Evolutionary conservation across 2,329 filamentous ascomycete genomes (phyloP).

Genomic region (Leptosphaerulina australis): DNA sequence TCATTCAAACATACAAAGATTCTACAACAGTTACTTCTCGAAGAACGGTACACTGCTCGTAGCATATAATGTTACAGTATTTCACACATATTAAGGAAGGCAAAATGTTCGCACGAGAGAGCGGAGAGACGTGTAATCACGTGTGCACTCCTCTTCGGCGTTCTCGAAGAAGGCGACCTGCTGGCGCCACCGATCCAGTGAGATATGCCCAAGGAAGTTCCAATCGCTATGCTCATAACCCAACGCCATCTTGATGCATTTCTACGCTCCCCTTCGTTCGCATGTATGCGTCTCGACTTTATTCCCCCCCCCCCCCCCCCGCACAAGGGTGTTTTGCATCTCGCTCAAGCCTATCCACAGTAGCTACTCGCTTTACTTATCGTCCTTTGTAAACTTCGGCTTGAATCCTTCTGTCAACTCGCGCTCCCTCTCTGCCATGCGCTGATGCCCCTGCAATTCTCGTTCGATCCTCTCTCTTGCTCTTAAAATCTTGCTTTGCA

Average conservation of each 20-base stretch:
- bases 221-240: conserved; percentile 30
- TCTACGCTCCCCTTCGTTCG: conserved; percentile 1
- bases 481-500: conserved; percentile 94
- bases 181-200: conserved; percentile 16
- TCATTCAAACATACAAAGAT: neutral
- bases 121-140: conserved; percentile 22
- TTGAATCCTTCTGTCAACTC: conserved; percentile 88
- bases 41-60: conserved; percentile 3
- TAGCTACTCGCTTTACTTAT: conserved; percentile 48
- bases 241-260: conserved; percentile 34
- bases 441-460: conserved; percentile 75
- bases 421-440: conserved; percentile 74
- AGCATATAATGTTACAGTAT: conserved; percentile 28
- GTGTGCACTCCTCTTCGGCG: conserved; percentile 1
- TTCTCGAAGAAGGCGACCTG: conserved; percentile 1
- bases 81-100: conserved; percentile 14
- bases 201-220: conserved; percentile 11
- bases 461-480: conserved; percentile 91
- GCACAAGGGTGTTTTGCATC: neutral
- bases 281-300: neutral
- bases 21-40: neutral
- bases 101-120: conserved; percentile 19
- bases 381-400: conserved; percentile 87
- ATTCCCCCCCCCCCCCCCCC: neutral
- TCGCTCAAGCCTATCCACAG: neutral